Percentiles rank a stretch among this genome's conserved stretches.
Evolutionary conservation across 805 yeast species (phyloP).

Genomic region (Zygoascus ofunaensis): DNA sequence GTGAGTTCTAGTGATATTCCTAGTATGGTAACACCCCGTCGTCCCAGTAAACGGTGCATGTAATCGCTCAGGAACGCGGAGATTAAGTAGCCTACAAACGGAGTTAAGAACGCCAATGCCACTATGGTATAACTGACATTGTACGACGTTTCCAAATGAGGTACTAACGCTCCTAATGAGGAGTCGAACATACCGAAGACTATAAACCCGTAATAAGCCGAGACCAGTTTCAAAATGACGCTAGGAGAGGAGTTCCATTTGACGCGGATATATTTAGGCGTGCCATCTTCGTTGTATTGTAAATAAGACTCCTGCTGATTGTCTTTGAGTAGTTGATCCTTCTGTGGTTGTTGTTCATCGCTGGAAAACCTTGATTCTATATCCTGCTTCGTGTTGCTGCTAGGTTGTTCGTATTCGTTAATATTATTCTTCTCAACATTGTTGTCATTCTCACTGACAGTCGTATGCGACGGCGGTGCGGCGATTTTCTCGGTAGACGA

Average conservation of each 20-base stretch:
- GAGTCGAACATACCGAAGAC: constrained; percentile 52
- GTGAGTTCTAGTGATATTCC: constrained; percentile 31
- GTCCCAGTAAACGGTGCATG: constrained; percentile 37
- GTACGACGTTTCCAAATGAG: constrained; percentile 41
- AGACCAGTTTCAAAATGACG: constrained; percentile 9
- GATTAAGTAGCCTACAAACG: constrained; percentile 45
- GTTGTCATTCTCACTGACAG: too few relatives aligned
- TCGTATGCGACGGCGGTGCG: too few relatives aligned
- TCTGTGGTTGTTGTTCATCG: too few relatives aligned
- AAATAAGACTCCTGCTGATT: too few relatives aligned
- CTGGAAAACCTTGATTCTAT: too few relatives aligned
- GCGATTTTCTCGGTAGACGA: too few relatives aligned
- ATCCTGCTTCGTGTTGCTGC: too few relatives aligned
- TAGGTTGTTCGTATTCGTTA: too few relatives aligned
- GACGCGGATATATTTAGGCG: not conserved
- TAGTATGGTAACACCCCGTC: constrained; percentile 35
- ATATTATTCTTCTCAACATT: too few relatives aligned
- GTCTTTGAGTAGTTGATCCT: too few relatives aligned
- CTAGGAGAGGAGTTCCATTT: constrained; percentile 13
- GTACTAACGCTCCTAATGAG: constrained; percentile 50
- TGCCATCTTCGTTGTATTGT: not conserved
- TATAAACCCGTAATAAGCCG: constrained; percentile 27
- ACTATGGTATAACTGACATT: constrained; percentile 39
- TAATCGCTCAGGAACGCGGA: constrained; percentile 42
- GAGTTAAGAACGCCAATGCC: constrained; percentile 43